Evolutionary conservation across 1,139 yeast genomes (phyloP), one percentile per base, ranked within the genome.

Genomic region (Geotrichum histeridarum): DNA sequence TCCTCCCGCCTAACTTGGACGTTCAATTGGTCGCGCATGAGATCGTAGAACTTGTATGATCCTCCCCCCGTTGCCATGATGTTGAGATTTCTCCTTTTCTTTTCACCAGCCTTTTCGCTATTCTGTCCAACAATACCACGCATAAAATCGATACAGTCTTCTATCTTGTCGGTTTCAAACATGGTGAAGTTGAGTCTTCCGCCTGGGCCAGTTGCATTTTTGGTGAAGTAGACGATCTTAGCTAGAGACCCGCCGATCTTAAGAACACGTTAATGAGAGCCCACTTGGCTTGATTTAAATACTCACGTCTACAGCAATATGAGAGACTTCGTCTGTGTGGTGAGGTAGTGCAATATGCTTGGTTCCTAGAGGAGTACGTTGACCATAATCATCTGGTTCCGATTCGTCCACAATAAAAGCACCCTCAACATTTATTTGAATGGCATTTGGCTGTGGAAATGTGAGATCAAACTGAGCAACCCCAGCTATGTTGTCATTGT

Each of bases 21-120:
- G 22, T 74, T 70, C 57, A 91, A 80, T 48, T 82, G 80, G 15
- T 73, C 69, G 33, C 77, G 75, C 76, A 93, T 74, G 51, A 80
- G 73, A 57, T 85, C 84, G 63, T 86, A 80, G 66, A 84, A 91
- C 70, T 90, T 91, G 71, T 84, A 89, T 1, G 98, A 86, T 1
- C 99, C 99, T 1, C 99, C 99, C 5, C 99, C 99, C 0, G 99
- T 93, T n/a, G 98, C 98, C 73, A 89, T 80, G 38, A 93, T 80
- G 62, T 81, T 82, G 4, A 86, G 80, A 39, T 77, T 77, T 35
- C 48, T 42, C 17, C 17, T 33, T 27, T 45, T 45, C n/a, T 79
- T 77, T 7, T 44, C 36, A 12, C 50, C 42, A 14, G 27, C 42
- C 60, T 56, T 54, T 12, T 47, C 42, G 11, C 38, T 49, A 18